Percentiles rank a stretch among this genome's conserved stretches.
Evolutionary conservation across 805 yeast genomes (phyloP).

Genomic region (Saccharomyces kudriavzevii): DNA sequence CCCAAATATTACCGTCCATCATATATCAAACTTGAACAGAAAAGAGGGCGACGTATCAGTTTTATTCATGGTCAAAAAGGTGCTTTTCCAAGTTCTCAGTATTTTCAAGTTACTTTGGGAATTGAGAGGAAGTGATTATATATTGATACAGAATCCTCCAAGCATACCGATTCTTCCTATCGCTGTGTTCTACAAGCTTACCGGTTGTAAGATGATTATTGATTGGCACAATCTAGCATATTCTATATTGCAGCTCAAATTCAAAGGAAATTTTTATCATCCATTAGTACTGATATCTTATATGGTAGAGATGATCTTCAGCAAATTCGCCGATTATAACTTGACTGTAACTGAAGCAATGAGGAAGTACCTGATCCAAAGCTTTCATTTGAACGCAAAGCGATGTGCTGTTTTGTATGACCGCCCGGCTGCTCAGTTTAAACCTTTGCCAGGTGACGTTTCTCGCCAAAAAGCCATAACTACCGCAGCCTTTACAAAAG

Average conservation of each 20-base stretch:
- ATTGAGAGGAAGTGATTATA: constrained; percentile 54
- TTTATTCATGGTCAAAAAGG: constrained; percentile 38
- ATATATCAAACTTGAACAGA: constrained; percentile 14
- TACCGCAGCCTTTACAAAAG: constrained; percentile 28
- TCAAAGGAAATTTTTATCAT: constrained; percentile 40
- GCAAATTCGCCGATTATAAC: constrained; percentile 59
- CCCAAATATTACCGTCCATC: constrained; percentile 43
- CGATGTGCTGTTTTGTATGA: constrained; percentile 68
- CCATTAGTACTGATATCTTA: constrained; percentile 55
- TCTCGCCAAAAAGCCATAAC: constrained; percentile 10
- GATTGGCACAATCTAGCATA: constrained; percentile 97
- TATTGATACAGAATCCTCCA: constrained; percentile 89
- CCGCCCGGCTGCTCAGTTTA: constrained; percentile 67
- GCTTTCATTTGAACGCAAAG: constrained; percentile 44
- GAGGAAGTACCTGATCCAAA: constrained; percentile 49
- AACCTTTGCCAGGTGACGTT: constrained; percentile 36
- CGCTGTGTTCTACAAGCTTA: constrained; percentile 46
- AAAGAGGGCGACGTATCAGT: constrained; percentile 1
- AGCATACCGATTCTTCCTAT: constrained; percentile 72
- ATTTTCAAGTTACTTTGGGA: constrained; percentile 43
- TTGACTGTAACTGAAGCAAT: constrained; percentile 73
- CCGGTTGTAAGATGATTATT: constrained; percentile 57
- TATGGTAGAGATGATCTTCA: constrained; percentile 55
- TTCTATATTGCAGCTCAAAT: constrained; percentile 65
- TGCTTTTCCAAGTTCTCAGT: constrained; percentile 43